Percentiles rank a stretch among this genome's conserved stretches.
Evolutionary conservation across 2,329 filamentous ascomycete species (phyloP).

Genomic region (Fusarium graminum): DNA sequence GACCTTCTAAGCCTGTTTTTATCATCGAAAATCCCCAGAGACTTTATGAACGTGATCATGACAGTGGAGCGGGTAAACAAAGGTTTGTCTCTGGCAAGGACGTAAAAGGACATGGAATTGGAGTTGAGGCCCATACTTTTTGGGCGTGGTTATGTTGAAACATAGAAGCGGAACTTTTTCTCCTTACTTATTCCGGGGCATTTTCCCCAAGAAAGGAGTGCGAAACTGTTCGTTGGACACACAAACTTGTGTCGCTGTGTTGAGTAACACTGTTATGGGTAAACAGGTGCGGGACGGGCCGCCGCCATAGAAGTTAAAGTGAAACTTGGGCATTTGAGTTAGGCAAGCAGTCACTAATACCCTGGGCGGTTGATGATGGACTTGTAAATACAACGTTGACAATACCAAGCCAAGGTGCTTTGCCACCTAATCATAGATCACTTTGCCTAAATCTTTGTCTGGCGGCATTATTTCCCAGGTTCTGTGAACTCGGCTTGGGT

Average conservation of each 20-base stretch:
- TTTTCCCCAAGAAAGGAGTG: conserved; percentile 29
- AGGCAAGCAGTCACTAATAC: conserved; percentile 1
- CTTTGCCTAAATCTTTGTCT: neutral
- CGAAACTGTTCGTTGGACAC: conserved; percentile 42
- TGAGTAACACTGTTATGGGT: conserved; percentile 6
- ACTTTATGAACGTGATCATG: conserved; percentile 50
- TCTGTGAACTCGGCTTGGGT: neutral
- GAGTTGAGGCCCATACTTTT: conserved; percentile 47
- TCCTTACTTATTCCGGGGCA: conserved; percentile 36
- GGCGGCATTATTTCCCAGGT: neutral
- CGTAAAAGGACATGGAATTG: conserved; percentile 44
- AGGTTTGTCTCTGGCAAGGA: conserved; percentile 37
- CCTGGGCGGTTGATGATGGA: neutral
- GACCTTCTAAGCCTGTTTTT: conserved; percentile 70
- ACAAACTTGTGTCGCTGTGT: conserved; percentile 6
- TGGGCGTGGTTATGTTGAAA: conserved; percentile 36
- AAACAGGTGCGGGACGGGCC: conserved; percentile 29
- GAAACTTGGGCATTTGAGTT: conserved; percentile 4
- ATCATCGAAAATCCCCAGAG: conserved; percentile 18
- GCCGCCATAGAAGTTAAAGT: conserved; percentile 19
- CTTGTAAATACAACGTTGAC: neutral
- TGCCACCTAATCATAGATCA: neutral
- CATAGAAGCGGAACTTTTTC: conserved; percentile 45
- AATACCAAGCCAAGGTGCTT: neutral
- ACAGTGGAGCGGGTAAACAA: conserved; percentile 36